Base-by-base conservation (phyloP, 2,329 filamentous ascomycete species). In the Clarireedia sp. region DNA sequence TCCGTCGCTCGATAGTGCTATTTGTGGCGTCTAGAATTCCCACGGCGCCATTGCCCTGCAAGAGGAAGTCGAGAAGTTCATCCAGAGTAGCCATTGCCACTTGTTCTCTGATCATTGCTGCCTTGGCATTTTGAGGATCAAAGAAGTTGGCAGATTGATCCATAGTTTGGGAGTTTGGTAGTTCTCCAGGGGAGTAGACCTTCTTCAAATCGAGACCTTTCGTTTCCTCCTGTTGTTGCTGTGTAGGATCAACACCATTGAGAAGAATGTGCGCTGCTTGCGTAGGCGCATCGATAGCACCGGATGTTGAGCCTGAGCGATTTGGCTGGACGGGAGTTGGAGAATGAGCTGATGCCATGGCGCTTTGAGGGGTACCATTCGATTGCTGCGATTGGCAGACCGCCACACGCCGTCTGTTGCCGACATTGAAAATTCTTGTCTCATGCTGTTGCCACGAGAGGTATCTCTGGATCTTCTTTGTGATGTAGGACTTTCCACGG, bases 1-100 rank as follows among this genome's bases (percentile, higher is more conserved):
- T 85, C 49, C 94, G 83, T 38, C 94, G 86, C 60, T 89, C 81
- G 49, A 95, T 79, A 0, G 94, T 99, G 74, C 91, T 96, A 74
- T 99, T 99, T 7, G 94, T 99, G 7, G 94, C 94, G 72, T 99
- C 94, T 12, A 99, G 81, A 60, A 99, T 97, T 38, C 94, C 94
- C 9, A 97, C 89, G 29, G 90, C 89, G 47, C 94, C 94, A 26
- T 87, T 89, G 53, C 85, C 78, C 23, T 85, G 77, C 36, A 97
- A 76, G 10, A 99, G 83, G 69, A 95, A 99, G 64, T 96, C 87
- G 47, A 99, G 73, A 8, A 97, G 77, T 68, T 99, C 94, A 65
- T 99, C 89, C 50, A 97, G 74, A 0, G 94, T 97, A 51, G 92
- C 88, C 70, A 96, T 81, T 5, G 94, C 94, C 37, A 95, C 89